Conservation (phyloP, 495 filamentous ascomycete species). For the Bacidia gigantensis region DNA sequence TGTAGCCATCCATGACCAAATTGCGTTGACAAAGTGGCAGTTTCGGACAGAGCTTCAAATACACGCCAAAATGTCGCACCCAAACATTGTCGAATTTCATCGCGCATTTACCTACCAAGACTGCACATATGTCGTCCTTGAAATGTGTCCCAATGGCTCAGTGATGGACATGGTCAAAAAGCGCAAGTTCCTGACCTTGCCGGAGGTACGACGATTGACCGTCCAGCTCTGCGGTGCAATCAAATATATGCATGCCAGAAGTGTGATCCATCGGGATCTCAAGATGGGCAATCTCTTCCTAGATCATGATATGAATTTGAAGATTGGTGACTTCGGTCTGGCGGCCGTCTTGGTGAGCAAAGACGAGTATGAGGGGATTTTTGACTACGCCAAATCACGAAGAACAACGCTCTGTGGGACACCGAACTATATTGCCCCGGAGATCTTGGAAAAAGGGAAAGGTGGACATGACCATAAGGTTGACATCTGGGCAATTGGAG, state of each 20-base stretch:
- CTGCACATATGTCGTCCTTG: constrained; percentile 86
- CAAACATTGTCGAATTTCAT: constrained; percentile 87
- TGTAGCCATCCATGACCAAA: background rate
- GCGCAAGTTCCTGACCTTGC: constrained; percentile 70
- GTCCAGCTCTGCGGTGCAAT: constrained; percentile 91
- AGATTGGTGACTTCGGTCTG: constrained; percentile 93
- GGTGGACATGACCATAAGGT: constrained; percentile 86
- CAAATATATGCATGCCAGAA: constrained; percentile 90
- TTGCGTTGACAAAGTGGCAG: constrained; percentile 28
- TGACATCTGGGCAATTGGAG: constrained; percentile 92
- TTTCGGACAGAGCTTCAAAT: constrained; percentile 97
- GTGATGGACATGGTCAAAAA: constrained; percentile 95
- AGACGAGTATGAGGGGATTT: constrained; percentile 51
- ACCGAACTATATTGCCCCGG: constrained; percentile 95
- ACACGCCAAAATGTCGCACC: constrained; percentile 91
- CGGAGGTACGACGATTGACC: constrained; percentile 81
- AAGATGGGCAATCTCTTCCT: constrained; percentile 98
- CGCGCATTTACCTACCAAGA: constrained; percentile 81
- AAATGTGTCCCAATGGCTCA: constrained; percentile 91
- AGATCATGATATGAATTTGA: constrained; percentile 91
- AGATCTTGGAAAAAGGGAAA: constrained; percentile 77
- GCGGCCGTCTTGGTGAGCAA: constrained; percentile 83
- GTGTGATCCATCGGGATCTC: constrained; percentile 90
- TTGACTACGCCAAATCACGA: constrained; percentile 24
- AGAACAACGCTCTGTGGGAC: constrained; percentile 92